Evolutionary conservation across 2,329 filamentous ascomycete species (phyloP), one percentile per base, ranked within the genome.

Genomic region (Huntiella decipiens): DNA sequence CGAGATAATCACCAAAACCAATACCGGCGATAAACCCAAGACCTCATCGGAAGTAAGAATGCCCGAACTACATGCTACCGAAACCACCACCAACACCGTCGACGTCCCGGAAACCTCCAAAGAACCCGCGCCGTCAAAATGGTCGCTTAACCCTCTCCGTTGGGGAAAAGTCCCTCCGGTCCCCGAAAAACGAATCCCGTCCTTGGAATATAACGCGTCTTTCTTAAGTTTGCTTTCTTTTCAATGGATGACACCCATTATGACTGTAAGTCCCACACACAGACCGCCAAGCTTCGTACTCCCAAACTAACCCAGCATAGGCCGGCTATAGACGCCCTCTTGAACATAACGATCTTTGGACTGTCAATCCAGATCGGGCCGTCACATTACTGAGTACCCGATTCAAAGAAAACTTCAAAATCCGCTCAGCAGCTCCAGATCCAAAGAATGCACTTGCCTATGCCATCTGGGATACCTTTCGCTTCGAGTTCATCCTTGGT

Each of bases 191-290:
- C 66, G 66, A 47, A 54, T 53, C 5, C 58, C 67, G 0, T 86
- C 75, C 4, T 73, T 71, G 51, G 87, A 95, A 62, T 68, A 84
- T 57, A 68, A 65, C 3, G 87, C 87, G 4, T 65, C 71, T 2
- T 79, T 86, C 56, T 71, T 91, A 52, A 93, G 83, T 62, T 59
- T 68, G 47, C 59, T 93, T 16, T 80, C 79, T 3, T 96, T 94
- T 57, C 75, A 85, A 58, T 96, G 88, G 88, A 88, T 95, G 70
- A 76, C 77, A 1, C 79, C 84, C 1, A 58, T 96, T 46, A 96
- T 96, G 87, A 69, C 63, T 52, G 79, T 80, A 60, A 63, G 73
- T 65, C 17, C 4, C n/a, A 11, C 38, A 13, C 13, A 34, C 37
- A 10, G 22, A 28, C 22, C 22, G 22, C 22, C 35, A 13, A n/a